Percentiles rank a stretch among this genome's conserved stretches.
phyloP scores from a whole-genome alignment of 441 rosid species.

The Raphanus hybrid region DNA sequence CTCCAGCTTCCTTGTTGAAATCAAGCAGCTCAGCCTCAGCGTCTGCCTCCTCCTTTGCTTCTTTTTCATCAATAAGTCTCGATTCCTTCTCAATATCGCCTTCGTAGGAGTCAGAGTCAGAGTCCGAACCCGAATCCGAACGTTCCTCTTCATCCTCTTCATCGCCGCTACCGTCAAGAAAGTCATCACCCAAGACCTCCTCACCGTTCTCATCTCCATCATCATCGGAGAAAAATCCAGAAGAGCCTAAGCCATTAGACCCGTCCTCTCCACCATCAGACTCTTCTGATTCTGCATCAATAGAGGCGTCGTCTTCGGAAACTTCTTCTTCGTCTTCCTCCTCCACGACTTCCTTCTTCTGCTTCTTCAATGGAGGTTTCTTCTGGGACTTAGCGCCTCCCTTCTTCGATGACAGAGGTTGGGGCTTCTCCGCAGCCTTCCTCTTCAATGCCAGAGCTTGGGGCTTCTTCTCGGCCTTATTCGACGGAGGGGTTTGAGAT shows the following conservation, averaged over 20 bases:
- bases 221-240: conserved; percentile 65
- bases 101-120: conserved; percentile 54
- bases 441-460: conserved; percentile 7
- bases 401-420: conserved; percentile 4
- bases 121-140: conserved; percentile 42
- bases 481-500: conserved; percentile 26
- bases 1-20: conserved; percentile 48
- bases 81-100: conserved; percentile 63
- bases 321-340: conserved; percentile 39
- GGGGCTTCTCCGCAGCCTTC: conserved; percentile 1
- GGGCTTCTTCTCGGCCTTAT: conserved; percentile 3
- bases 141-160: conserved; percentile 29
- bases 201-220: conserved; percentile 43
- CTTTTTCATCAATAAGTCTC: conserved; percentile 52
- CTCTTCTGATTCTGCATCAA: conserved; percentile 50
- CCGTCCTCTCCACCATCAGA: conserved; percentile 49
- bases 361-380: conserved; percentile 50
- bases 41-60: conserved; percentile 51
- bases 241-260: conserved; percentile 45
- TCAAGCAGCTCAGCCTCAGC: conserved; percentile 63
- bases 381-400: conserved; percentile 36
- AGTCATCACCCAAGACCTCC: conserved; percentile 70
- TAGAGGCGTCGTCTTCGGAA: conserved; percentile 30
- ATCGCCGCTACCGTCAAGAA: conserved; percentile 62
- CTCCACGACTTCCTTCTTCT: conserved; percentile 47